Base-by-base conservation (phyloP, 2,329 filamentous ascomycete genomes). In the Cladophialophora psammophila region DNA sequence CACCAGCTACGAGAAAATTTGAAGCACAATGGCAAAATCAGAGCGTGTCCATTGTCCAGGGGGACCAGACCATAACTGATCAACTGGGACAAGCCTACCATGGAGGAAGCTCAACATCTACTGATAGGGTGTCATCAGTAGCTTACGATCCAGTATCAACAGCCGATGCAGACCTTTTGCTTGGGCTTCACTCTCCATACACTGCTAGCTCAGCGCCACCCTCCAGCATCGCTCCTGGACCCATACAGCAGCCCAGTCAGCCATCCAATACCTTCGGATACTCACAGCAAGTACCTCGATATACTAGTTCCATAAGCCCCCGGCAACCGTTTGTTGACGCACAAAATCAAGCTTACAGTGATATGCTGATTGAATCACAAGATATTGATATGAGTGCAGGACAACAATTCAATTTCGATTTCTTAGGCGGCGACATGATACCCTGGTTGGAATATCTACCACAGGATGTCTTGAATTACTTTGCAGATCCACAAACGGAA, bases 391-490 rank as follows among this genome's bases (percentile, higher is more conserved):
- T 94, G 82, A 59, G 42, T 15, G 60, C 55, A 36, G 61, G 50
- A 13, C 64, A 69, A 31, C 63, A 69, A n/a, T 56, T 69, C 38
- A 64, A 63, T 32, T 80, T 81, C 35, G 65, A 74, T 9, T 78
- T 80, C 34, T 77, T 76, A 34, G 88, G 87, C 1, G 85, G 88
- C 15, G 90, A 92, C 52, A 86, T 92, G 78, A 87, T 91, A 83
- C 87, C 89, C 0, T 94, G 91, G 90, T 80, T 93, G 10, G 91
- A 92, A 72, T 91, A 91, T 67, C 80, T 93, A 6, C 90, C 90
- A 0, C 85, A 85, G 31, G 89, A 91, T 73, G 84, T 91, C 67
- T 74, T 91, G 45, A 84, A 82, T 36, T 84, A 87, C 61, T 88
- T 82, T 68, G 79, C 78, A 3, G 80, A 82, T 31, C 35, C 60